Evolutionary conservation across 352 stramenopile species (phyloP).

Genomic region (Phytopythium oedochilum): DNA sequence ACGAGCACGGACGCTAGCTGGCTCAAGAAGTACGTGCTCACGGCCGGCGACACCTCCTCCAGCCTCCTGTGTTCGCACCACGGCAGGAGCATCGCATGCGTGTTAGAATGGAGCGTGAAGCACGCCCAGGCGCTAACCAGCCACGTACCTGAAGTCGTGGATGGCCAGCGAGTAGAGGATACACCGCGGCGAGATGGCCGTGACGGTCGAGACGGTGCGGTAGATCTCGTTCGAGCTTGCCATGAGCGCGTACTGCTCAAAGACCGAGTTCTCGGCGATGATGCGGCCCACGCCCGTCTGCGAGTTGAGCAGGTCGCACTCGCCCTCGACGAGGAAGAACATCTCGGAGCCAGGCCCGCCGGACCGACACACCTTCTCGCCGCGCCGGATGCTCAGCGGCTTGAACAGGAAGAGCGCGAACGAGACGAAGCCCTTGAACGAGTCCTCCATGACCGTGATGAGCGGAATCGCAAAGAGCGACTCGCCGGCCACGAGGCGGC

Average conservation of each 20-base stretch:
- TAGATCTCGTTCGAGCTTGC: constrained; percentile 65
- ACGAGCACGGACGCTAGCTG: constrained; percentile 68
- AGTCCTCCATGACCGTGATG: constrained; percentile 83
- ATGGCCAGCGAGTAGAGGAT: constrained; percentile 80
- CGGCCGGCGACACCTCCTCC: constrained; percentile 62
- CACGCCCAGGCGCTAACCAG: too few relatives aligned
- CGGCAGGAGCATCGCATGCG: too few relatives aligned
- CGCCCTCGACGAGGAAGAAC: constrained; percentile 81
- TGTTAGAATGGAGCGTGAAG: too few relatives aligned
- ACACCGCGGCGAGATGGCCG: constrained; percentile 59
- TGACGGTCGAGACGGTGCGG: constrained; percentile 66
- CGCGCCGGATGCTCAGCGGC: constrained; percentile 58
- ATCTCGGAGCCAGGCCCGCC: constrained; percentile 70
- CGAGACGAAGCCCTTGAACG: constrained; percentile 88
- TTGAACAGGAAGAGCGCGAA: constrained; percentile 82
- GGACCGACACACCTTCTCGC: constrained; percentile 72
- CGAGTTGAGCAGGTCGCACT: constrained; percentile 80
- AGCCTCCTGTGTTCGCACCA: constrained; percentile 29
- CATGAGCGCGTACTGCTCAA: constrained; percentile 84
- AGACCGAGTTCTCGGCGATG: constrained; percentile 65
- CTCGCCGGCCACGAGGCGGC: constrained; percentile 67
- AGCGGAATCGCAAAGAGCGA: constrained; percentile 77
- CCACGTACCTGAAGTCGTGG: constrained; percentile 66
- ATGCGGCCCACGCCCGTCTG: constrained; percentile 48
- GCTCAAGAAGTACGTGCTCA: constrained; percentile 80